phyloP scores from a whole-genome alignment of 2,329 filamentous ascomycete species.

The Didymella lethalis region DNA sequence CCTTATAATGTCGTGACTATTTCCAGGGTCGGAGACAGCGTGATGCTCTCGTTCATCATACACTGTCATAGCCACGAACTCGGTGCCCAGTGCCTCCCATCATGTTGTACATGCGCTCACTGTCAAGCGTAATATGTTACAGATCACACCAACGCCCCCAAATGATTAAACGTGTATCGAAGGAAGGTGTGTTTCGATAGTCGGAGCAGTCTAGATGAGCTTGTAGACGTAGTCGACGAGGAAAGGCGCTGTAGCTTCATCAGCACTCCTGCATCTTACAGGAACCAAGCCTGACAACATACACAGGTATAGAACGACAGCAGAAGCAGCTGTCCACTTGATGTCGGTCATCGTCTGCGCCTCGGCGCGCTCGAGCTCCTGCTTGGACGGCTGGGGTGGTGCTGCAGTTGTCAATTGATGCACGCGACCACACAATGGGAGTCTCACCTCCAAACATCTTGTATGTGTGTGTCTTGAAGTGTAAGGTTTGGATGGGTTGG shows the following conservation, averaged over 20 bases:
- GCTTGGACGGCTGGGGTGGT: conserved; percentile 73
- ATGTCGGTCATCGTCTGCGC: conserved; percentile 71
- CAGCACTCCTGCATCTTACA: background rate
- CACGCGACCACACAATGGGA: no score
- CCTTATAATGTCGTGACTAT: background rate
- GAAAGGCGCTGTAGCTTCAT: conserved; percentile 58
- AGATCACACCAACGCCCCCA: conserved; percentile 12
- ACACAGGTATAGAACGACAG: conserved; percentile 79
- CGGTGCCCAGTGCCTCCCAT: background rate
- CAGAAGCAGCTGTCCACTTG: conserved; percentile 70
- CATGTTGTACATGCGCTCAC: conserved; percentile 20
- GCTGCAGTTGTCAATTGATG: conserved; percentile 53
- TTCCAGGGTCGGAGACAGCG: background rate
- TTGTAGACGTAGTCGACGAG: conserved; percentile 63
- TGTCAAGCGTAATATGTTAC: conserved; percentile 16
- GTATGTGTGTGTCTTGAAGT: conserved; percentile 19
- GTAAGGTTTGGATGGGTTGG: background rate
- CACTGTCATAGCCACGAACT: background rate
- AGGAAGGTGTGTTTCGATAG: conserved; percentile 2
- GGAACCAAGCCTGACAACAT: conserved; percentile 50
- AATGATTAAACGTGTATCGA: conserved; percentile 6
- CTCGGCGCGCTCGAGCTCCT: conserved; percentile 72
- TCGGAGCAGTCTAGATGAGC: conserved; percentile 52
- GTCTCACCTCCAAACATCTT: conserved; percentile 66
- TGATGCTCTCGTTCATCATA: background rate